Conservation (phyloP, 1,284 basidiomycete genomes). For the Fomitiporia mediterranea region DNA sequence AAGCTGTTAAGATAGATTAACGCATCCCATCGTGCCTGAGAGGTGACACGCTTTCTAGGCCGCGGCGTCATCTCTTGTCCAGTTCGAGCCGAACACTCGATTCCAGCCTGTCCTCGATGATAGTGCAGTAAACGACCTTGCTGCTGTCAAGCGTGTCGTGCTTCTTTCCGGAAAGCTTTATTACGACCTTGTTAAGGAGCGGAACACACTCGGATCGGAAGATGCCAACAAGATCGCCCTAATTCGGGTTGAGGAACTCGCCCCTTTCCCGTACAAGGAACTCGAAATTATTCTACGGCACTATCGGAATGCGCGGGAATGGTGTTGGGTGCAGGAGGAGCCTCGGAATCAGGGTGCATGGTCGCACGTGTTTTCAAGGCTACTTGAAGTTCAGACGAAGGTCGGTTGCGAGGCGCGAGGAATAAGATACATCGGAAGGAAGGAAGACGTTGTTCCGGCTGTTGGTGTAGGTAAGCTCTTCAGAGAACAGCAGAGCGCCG, state of each 20-base stretch:
- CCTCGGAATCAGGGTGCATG: slow-evolving; percentile 83
- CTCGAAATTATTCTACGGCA: slow-evolving; percentile 43
- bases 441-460: slow-evolving; percentile 69
- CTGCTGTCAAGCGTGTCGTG: slow-evolving; percentile 48
- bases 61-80: slow-evolving; percentile 64
- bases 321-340: slow-evolving; percentile 80
- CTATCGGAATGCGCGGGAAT: slow-evolving; percentile 39
- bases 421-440: slow-evolving; percentile 60
- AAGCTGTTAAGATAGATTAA: slow-evolving; percentile 28
- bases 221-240: slow-evolving; percentile 49
- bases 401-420: slow-evolving; percentile 31
- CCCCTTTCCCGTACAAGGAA: slow-evolving; percentile 74
- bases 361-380: slow-evolving; percentile 56
- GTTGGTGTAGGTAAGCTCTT: slow-evolving; percentile 75
- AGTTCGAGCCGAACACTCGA: slow-evolving; percentile 55
- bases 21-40: slow-evolving; percentile 6
- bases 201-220: slow-evolving; percentile 46
- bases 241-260: slow-evolving; percentile 78
- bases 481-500: slow-evolving; percentile 54
- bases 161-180: slow-evolving; percentile 79
- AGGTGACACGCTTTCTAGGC: slow-evolving; percentile 41
- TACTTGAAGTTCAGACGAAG: slow-evolving; percentile 46
- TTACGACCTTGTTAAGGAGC: slow-evolving; percentile 76
- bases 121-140: slow-evolving; percentile 32
- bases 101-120: slow-evolving; percentile 76